A percentile compares a stretch with the other conserved stretches of the same genome.
Conservation (phyloP, 192 early-diverging fungal genomes). For the Chytriomyces sp. region DNA sequence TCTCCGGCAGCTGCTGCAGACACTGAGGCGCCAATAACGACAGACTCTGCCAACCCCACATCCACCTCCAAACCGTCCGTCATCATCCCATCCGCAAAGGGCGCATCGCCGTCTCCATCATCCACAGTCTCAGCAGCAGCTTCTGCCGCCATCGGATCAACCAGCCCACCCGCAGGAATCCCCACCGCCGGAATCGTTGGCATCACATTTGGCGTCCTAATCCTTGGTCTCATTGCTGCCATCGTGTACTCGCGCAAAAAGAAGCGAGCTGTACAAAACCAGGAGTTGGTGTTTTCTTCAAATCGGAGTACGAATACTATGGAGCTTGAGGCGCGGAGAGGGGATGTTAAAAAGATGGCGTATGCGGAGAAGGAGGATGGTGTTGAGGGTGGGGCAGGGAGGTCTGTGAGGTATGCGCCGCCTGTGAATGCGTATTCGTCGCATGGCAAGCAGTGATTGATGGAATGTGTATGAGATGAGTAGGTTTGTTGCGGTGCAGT, state of each 20-base stretch:
- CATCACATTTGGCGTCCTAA: neutral
- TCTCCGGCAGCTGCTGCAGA: no score
- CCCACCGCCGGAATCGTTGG: neutral
- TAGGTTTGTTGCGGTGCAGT: no score
- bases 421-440: no score
- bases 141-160: neutral
- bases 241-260: neutral
- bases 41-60: neutral
- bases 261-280: neutral
- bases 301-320: neutral
- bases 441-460: no score
- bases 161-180: neutral
- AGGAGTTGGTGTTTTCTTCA: neutral
- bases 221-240: neutral
- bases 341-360: no score
- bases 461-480: no score
- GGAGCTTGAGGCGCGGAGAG: no score
- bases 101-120: neutral
- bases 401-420: no score
- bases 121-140: neutral
- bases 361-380: no score
- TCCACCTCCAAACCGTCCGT: neutral
- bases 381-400: no score
- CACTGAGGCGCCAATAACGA: no score
- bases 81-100: neutral